Evolutionary conservation across 305 asterid genomes (phyloP).

Genomic region (Striga hermonthica): DNA sequence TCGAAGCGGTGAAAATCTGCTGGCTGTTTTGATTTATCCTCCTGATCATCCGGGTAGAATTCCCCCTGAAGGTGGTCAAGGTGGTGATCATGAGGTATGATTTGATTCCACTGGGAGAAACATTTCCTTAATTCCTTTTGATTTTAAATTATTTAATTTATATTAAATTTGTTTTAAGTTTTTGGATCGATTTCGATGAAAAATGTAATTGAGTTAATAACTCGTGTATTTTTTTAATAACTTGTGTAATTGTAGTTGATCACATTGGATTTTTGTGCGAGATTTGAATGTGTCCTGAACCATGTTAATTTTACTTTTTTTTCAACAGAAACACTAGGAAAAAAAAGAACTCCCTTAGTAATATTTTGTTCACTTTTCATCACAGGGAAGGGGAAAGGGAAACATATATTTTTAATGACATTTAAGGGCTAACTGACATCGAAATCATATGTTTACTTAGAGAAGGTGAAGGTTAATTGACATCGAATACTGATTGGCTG

Average conservation of each 20-base stretch:
- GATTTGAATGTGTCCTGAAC: conserved; percentile 2
- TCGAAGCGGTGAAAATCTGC: conserved; percentile 66
- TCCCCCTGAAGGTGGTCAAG: conserved; percentile 96
- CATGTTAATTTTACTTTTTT: not conserved
- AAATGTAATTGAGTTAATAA: conserved; percentile 11
- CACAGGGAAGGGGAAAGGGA: not conserved
- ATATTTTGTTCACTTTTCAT: not conserved
- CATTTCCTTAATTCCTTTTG: conserved; percentile 9
- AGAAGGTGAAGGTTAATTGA: too few species aligned
- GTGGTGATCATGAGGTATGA: conserved; percentile 97
- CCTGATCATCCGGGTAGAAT: conserved; percentile 97
- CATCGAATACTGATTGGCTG: not conserved
- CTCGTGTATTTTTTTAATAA: not conserved
- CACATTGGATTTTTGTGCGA: conserved; percentile 12
- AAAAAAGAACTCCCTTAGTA: not conserved
- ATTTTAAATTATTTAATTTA: not conserved
- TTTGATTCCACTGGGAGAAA: conserved; percentile 25
- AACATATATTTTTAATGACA: too few species aligned
- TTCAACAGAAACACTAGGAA: not conserved
- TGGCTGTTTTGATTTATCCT: conserved; percentile 88
- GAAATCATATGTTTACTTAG: too few species aligned
- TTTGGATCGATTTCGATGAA: not conserved
- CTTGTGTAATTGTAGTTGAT: conserved; percentile 16
- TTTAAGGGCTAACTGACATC: too few species aligned
- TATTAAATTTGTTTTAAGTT: not conserved